Base-by-base conservation (phyloP, 257 asterid genomes). In the Jasminum sambac region DNA sequence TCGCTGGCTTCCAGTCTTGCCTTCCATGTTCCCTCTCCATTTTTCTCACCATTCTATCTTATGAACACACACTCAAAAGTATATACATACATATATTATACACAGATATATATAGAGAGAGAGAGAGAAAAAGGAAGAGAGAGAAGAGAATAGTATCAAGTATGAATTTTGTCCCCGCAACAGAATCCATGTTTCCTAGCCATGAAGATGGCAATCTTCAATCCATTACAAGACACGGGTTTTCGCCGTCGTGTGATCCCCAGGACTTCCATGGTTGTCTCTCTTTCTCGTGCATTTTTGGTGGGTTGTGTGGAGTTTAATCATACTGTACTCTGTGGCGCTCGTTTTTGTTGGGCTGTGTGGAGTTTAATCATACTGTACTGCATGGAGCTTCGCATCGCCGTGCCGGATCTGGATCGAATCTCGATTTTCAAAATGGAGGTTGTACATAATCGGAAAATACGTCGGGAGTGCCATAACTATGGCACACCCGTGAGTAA, bases 1-100 rank as follows among this genome's bases (percentile, higher is more conserved):
- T 82, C 81, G 81, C 89, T 84, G 86, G 72, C 75, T 70, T 77
- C 77, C 84, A 64, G 74, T 77, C 83, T 81, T 79, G 83, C 77
- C 83, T 72, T 74, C 83, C 85, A 80, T 70, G 79, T 80, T 80
- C 72, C 64, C 44, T 14, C 39, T 38, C 73, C 69, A 42, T 4
- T 25, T 74, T 58, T 74, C 73, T 67, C 68, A 38, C 62, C 57
- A 65, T 39, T 48, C 21, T 38, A 17, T 42, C 38, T 19, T 6
- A 37, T 5, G 8, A 16, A 13, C 43, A 13, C 50, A 26, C 25
- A 16, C 14, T 44, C 69, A 59, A 8, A 8, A 55, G 58, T 57
- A 30, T 30, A 30, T 70, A 68, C 57, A 52, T 60, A 63, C 62
- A 30, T 11, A 67, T 69, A 24, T n/a, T n/a, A n/a, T n/a, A n/a